phyloP scores from a whole-genome alignment of 2,329 filamentous ascomycete species.

The Fusarium napiforme region DNA sequence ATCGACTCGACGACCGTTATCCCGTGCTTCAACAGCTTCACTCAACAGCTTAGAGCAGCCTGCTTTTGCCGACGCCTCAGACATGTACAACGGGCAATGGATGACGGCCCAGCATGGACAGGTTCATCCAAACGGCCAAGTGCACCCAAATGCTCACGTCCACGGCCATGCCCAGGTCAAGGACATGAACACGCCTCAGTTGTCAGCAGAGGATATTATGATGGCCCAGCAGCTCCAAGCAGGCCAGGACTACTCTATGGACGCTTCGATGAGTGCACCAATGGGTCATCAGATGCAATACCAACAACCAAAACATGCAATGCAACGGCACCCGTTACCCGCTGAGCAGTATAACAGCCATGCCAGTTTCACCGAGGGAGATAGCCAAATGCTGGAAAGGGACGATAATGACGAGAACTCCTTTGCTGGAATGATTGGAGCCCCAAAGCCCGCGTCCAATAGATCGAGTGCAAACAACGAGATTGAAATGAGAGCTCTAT shows the following conservation, averaged over 20 bases:
- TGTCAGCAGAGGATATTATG: slow-evolving; percentile 70
- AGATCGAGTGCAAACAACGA: slow-evolving; percentile 83
- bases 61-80: slow-evolving; percentile 55
- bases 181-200: slow-evolving; percentile 57
- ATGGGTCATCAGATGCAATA: slow-evolving; percentile 57
- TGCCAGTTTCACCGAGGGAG: slow-evolving; percentile 66
- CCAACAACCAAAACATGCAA: slow-evolving; percentile 52
- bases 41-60: slow-evolving; percentile 66
- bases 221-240: slow-evolving; percentile 66
- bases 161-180: slow-evolving; percentile 53
- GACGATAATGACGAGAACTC: slow-evolving; percentile 70
- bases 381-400: slow-evolving; percentile 69
- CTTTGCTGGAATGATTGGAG: slow-evolving; percentile 55
- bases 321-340: slow-evolving; percentile 63
- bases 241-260: slow-evolving; percentile 63
- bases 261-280: slow-evolving; percentile 56
- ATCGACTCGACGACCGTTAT: slow-evolving; percentile 62
- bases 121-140: slow-evolving; percentile 28
- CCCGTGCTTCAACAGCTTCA: slow-evolving; percentile 67
- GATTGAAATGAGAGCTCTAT: slow-evolving; percentile 80
- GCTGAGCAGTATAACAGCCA: slow-evolving; percentile 64
- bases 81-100: slow-evolving; percentile 64
- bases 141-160: slow-evolving; percentile 26
- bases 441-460: slow-evolving; percentile 67
- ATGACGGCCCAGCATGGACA: slow-evolving; percentile 44